Evolutionary conservation across 345 rosid species (phyloP), one percentile per base, ranked within the genome.

Genomic region (Microthlaspi erraticum): DNA sequence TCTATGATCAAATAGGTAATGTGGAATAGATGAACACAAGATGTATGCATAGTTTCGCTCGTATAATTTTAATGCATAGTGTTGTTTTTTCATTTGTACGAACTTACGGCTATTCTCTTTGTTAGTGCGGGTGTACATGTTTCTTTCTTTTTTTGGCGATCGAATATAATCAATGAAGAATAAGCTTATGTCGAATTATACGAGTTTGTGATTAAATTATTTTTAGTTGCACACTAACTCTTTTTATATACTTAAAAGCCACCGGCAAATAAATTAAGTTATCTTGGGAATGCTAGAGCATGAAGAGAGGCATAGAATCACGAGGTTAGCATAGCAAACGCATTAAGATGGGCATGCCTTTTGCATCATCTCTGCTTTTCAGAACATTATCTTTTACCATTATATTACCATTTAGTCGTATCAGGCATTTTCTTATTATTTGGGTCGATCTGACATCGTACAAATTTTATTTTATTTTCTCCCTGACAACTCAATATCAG

Each of bases 371-470:
- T 36, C 56, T 36, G 14, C 70, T 72, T 63, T 63, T 63, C 76
- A 54, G 64, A 57, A 44, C 64, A 44, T 61, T 71, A 62, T 72
- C 56, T 72, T 72, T 36, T 54, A 63, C 75, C 60, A 42, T 32
- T 60, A 49, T 48, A 33, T 45, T 45, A 70, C 19, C n/a, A n/a
- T 43, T 56, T 65, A 73, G 71, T 73, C 60, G 66, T 65, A 65
- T 73, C 60, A 36, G 18, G 29, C 60, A 34, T 56, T 62, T 71
- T 70, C 17, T 71, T 71, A 61, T 62, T 51, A 18, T 56, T 48
- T 57, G 32, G 65, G 17, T 57, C 77, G 20, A 45, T 39, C 77
- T 73, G 77, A 73, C 77, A 73, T 54, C 76, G 76, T 43, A 60
- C 26, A 13, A 29, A 13, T 64, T 9, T 11, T 37, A 2, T 36